Evolutionary conservation across 345 rosid species (phyloP).

Genomic region (Turnera subulata): DNA sequence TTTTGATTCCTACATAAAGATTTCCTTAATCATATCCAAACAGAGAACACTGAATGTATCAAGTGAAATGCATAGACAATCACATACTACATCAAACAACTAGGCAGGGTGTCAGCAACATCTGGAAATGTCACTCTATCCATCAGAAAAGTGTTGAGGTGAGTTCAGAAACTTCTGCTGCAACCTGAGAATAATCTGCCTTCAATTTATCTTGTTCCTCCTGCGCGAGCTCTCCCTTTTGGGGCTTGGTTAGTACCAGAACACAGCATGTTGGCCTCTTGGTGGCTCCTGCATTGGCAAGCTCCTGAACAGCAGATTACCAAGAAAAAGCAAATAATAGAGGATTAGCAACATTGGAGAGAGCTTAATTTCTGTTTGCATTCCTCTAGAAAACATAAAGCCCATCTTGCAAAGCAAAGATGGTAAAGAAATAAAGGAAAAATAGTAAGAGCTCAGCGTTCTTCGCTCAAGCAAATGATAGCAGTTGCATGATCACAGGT

Average conservation of each 20-base stretch:
- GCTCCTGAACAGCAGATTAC: slow-evolving; percentile 52
- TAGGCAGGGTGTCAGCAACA: no score
- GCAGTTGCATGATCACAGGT: background rate
- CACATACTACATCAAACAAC: no score
- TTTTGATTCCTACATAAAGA: no score
- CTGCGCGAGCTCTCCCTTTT: slow-evolving; percentile 62
- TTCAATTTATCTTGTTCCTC: slow-evolving; percentile 68
- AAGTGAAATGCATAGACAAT: no score
- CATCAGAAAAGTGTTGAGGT: slow-evolving; percentile 42
- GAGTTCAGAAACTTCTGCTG: slow-evolving; percentile 59
- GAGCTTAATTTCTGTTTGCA: no score
- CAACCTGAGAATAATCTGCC: slow-evolving; percentile 58
- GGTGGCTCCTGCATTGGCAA: slow-evolving; percentile 87
- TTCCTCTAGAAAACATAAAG: no score
- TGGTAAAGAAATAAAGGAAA: no score
- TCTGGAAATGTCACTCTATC: background rate
- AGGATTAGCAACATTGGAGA: background rate
- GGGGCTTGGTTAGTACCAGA: slow-evolving; percentile 71
- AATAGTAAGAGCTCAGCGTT: no score
- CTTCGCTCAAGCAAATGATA: background rate
- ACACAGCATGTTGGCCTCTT: slow-evolving; percentile 97
- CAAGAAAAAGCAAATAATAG: background rate
- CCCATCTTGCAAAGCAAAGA: background rate
- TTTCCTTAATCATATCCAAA: background rate
- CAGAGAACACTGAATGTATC: background rate